Conservation (phyloP, 306 rosid species). For the Rubus parviflorus region DNA sequence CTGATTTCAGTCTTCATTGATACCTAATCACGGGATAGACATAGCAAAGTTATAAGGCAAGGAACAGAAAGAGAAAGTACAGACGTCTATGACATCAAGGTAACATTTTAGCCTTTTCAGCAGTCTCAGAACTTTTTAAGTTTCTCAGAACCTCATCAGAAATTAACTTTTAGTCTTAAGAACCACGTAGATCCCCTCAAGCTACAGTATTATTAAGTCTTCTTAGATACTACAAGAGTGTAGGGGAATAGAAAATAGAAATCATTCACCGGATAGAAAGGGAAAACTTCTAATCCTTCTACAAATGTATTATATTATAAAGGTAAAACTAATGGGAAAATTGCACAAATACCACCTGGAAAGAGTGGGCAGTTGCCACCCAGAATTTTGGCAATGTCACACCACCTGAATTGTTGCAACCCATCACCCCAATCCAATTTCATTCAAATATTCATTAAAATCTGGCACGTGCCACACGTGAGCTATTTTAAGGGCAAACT, state of each 20-base stretch:
- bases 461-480: too few relatives aligned
- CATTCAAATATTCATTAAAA: too few relatives aligned
- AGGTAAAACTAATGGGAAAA: neutral
- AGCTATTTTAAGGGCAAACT: neutral
- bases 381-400: too few relatives aligned
- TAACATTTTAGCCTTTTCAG: neutral
- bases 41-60: constrained; percentile 5
- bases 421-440: too few relatives aligned
- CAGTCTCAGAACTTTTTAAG: neutral
- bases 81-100: neutral
- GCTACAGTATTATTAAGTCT: neutral
- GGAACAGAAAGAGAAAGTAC: neutral
- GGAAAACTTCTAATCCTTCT: neutral
- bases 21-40: constrained; percentile 45
- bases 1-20: constrained; percentile 96
- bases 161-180: neutral
- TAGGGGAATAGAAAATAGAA: neutral
- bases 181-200: neutral
- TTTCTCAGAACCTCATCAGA: neutral
- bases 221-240: neutral
- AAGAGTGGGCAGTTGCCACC: too few relatives aligned
- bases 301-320: neutral
- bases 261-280: neutral
- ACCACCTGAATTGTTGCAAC: too few relatives aligned
- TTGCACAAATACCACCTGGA: too few relatives aligned